Percentiles rank a stretch among this genome's conserved stretches.
Conservation (phyloP, 495 filamentous ascomycete genomes). For the Penicillium turbatum region DNA sequence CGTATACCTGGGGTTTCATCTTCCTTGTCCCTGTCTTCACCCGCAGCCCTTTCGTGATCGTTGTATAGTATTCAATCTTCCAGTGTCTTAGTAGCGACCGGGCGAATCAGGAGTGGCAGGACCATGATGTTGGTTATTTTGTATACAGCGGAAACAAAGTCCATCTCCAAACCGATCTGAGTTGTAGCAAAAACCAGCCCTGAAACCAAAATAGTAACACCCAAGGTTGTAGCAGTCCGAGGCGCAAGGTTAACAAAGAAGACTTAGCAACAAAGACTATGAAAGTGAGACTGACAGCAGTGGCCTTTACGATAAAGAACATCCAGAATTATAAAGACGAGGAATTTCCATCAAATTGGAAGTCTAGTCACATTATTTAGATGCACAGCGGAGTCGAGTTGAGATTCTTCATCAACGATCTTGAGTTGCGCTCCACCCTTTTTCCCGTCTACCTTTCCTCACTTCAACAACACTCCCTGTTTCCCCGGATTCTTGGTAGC, state of each 20-base stretch:
- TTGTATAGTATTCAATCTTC: constrained; percentile 30
- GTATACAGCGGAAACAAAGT: constrained; percentile 7
- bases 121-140: constrained; percentile 13
- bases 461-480: background rate
- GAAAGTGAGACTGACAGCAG: background rate
- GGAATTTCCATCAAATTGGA: background rate
- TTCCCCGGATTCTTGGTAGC: background rate
- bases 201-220: constrained; percentile 3
- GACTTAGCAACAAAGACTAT: constrained; percentile 1
- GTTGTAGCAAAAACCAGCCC: background rate
- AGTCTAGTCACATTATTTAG: no score
- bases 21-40: constrained; percentile 12
- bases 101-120: constrained; percentile 13
- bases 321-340: background rate
- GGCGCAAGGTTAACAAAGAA: constrained; percentile 1
- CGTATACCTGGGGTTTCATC: constrained; percentile 1
- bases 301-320: background rate
- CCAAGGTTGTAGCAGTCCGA: constrained; percentile 5
- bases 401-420: constrained; percentile 10
- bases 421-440: constrained; percentile 3
- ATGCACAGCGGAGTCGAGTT: background rate
- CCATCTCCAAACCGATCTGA: background rate
- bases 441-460: background rate
- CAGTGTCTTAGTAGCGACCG: constrained; percentile 18
- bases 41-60: constrained; percentile 2